These are phyloP conservation scores for Tephrocybe rancida DNA, from an alignment of 768 basidiomycete species.

Conservation along the genomic window DNA sequence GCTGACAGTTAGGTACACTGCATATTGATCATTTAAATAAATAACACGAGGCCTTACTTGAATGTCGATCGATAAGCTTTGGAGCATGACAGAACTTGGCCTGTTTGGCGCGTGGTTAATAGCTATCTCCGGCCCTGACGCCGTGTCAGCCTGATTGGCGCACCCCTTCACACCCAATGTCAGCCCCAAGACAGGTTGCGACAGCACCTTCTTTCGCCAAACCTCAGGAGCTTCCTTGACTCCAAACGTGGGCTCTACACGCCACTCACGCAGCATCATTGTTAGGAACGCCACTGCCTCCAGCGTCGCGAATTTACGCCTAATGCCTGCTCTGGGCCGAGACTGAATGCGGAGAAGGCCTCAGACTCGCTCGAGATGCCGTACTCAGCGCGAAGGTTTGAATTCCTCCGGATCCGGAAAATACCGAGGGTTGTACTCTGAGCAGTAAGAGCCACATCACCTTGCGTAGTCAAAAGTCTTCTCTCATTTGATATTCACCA, in stretches of 20 bases:
- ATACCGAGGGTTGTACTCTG: conserved; percentile 52
- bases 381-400: conserved; percentile 53
- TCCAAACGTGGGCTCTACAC: conserved; percentile 43
- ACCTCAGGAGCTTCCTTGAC: conserved; percentile 35
- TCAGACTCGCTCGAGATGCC: conserved; percentile 41
- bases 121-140: neutral
- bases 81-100: too few species aligned
- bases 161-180: conserved; percentile 32
- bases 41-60: too few species aligned
- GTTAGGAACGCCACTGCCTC: conserved; percentile 58
- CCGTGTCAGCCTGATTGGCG: conserved; percentile 31
- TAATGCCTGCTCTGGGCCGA: conserved; percentile 54
- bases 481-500: too few species aligned
- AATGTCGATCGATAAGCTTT: too few species aligned
- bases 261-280: conserved; percentile 52
- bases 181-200: conserved; percentile 30
- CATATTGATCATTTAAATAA: too few species aligned
- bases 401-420: conserved; percentile 48
- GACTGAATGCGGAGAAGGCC: conserved; percentile 45
- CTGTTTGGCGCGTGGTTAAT: too few species aligned
- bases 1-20: too few species aligned
- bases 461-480: too few species aligned
- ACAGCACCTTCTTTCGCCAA: conserved; percentile 37
- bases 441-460: too few species aligned
- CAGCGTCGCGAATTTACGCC: conserved; percentile 52